These are phyloP conservation scores for Bocquillonia castaneifolia DNA, from an alignment of 441 rosid genomes.

Conservation along the genomic window DNA sequence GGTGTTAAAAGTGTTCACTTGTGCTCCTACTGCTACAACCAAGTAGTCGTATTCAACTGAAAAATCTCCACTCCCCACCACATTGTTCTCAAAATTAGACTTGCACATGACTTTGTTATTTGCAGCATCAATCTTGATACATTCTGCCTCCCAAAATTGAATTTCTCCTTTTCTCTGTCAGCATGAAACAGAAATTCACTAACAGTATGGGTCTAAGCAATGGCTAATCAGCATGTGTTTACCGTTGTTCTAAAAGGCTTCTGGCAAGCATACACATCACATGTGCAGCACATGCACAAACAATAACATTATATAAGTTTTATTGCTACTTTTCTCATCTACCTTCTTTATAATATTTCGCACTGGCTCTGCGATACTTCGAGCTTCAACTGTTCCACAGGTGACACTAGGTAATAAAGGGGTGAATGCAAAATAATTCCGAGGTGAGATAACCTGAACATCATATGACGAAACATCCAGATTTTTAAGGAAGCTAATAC, in stretches of 20 bases:
- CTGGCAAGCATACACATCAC: neutral
- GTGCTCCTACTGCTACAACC: constrained; percentile 83
- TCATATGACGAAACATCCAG: constrained; percentile 60
- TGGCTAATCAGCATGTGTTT: neutral
- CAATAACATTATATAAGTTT: neutral
- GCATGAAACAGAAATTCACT: neutral
- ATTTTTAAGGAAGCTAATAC: constrained; percentile 67
- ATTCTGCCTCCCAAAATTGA: constrained; percentile 79
- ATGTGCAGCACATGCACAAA: neutral
- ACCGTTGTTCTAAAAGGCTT: neutral
- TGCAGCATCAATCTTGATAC: constrained; percentile 65
- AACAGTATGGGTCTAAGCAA: constrained; percentile 1
- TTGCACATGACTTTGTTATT: constrained; percentile 54
- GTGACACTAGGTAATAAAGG: constrained; percentile 73
- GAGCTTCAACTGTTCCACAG: constrained; percentile 77
- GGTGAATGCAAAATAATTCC: constrained; percentile 85
- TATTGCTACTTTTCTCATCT: constrained; percentile 3
- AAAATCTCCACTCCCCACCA: constrained; percentile 53
- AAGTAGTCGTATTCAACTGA: constrained; percentile 72
- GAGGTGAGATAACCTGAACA: constrained; percentile 82
- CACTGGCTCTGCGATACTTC: constrained; percentile 85
- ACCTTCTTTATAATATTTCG: constrained; percentile 85
- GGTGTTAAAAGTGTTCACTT: constrained; percentile 80
- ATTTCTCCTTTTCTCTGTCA: constrained; percentile 67
- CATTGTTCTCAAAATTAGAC: constrained; percentile 42